Evolutionary conservation across 1,139 yeast genomes (phyloP), one percentile per base, ranked within the genome.

Genomic region (Diutina sp.): DNA sequence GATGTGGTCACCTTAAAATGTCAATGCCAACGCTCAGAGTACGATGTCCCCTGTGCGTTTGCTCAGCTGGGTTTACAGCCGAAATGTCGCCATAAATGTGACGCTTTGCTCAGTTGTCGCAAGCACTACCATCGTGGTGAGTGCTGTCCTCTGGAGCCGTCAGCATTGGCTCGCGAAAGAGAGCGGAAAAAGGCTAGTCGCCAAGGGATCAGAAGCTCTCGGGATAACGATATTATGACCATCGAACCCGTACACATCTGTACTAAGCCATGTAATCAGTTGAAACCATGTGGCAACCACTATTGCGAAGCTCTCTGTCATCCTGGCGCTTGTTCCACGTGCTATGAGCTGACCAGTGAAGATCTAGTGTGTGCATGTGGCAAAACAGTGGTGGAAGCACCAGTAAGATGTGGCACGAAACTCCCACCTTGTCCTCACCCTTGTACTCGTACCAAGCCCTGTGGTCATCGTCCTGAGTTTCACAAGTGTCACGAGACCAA

Each of bases 361-460:
- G 97, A 90, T 66, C 72, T 89, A 62, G 78, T 84, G 2, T 90
- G 98, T 66, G 79, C 87, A 57, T 90, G 98, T 73, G 97, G 97
- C 1, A 77, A 79, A 58, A 90, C 97, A 0, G 76, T 85, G 3
- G 73, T 90, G 9, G 79, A 79, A 56, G 97, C 97, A 0, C 98
- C 98, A 0, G 90, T 90, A 11, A 76, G 97, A 61, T 90, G 98
- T 71, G 97, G 97, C 12, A 82, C 93, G 0, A 74, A 71, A 55
- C 87, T 93, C 6, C 53, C 53, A 6, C 75, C 74, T 6, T 90
- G 98, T 70, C 76, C 73, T 38, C 79, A 82, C 60, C 91, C 82
- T 60, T 90, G 97, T 69, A 71, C 73, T 3, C 73, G 90, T 56
- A 73, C 72, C 0, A 78, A 80, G 29, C 61, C 69, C 0, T 90